A percentile compares a stretch with the other conserved stretches of the same genome.
These are phyloP conservation scores for Porphyrellus cyaneotinctus DNA, from an alignment of 768 basidiomycete species.

Conservation along the genomic window DNA sequence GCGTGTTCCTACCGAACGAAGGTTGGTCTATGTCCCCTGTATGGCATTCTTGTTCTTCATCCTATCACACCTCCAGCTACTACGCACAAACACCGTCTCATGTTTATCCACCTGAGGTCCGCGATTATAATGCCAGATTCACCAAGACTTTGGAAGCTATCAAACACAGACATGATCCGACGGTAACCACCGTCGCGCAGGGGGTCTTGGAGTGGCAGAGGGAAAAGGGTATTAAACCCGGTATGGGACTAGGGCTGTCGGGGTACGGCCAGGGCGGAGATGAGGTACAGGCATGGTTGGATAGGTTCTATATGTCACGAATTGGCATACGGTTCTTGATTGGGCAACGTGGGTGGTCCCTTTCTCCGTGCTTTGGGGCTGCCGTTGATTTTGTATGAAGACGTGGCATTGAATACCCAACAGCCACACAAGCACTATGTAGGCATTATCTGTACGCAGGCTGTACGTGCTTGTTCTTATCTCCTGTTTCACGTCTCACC, in stretches of 20 bases:
- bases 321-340: slow-evolving; percentile 96
- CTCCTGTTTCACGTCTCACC: background rate
- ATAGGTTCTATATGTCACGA: slow-evolving; percentile 94
- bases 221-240: slow-evolving; percentile 30
- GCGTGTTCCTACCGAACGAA: slow-evolving; percentile 79
- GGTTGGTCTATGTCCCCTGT: slow-evolving; percentile 40
- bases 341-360: slow-evolving; percentile 72
- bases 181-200: slow-evolving; percentile 94
- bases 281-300: slow-evolving; percentile 93
- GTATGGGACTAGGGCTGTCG: slow-evolving; percentile 26
- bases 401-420: slow-evolving; percentile 91
- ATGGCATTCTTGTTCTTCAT: slow-evolving; percentile 1
- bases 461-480: slow-evolving; percentile 46
- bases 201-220: slow-evolving; percentile 97
- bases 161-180: slow-evolving; percentile 94
- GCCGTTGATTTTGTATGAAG: slow-evolving; percentile 38
- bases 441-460: slow-evolving; percentile 94
- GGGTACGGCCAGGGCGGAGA: slow-evolving; percentile 62
- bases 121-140: slow-evolving; percentile 89
- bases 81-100: slow-evolving; percentile 72
- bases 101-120: slow-evolving; percentile 87
- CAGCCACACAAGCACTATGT: slow-evolving; percentile 90
- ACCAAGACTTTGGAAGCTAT: slow-evolving; percentile 83
- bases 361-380: background rate
- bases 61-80: slow-evolving; percentile 49